Evolutionary conservation across 192 early-diverging fungal species (phyloP).

Genomic region (Mortierella alpina): DNA sequence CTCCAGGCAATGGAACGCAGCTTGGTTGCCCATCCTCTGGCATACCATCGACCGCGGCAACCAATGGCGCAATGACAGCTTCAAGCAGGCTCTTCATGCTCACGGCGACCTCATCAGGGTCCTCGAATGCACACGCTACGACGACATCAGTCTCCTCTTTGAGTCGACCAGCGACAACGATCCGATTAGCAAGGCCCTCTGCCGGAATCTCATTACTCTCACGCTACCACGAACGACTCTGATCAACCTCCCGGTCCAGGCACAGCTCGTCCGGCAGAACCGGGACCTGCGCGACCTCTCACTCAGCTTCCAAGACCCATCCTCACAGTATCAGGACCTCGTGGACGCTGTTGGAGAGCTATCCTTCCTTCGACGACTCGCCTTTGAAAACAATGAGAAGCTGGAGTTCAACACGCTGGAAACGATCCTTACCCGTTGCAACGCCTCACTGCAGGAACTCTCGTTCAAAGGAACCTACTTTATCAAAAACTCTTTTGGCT

Average conservation of each 20-base stretch:
- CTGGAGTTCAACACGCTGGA: slow-evolving; percentile 22
- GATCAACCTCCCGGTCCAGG: slow-evolving; percentile 9
- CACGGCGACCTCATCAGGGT: slow-evolving; percentile 29
- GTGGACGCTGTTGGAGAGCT: slow-evolving; percentile 11
- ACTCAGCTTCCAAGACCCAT: slow-evolving; percentile 4
- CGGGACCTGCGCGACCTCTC: slow-evolving; percentile 20
- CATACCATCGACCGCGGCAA: slow-evolving; percentile 28
- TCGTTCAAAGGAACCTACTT: slow-evolving; percentile 10
- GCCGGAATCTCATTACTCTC: slow-evolving; percentile 17
- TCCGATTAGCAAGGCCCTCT: not conserved
- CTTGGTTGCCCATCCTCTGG: slow-evolving; percentile 38
- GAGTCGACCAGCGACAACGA: not conserved
- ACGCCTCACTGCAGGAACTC: slow-evolving; percentile 29
- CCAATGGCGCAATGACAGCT: slow-evolving; percentile 21
- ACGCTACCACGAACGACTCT: slow-evolving; percentile 25
- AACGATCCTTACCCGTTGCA: slow-evolving; percentile 16
- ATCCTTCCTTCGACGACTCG: slow-evolving; percentile 5
- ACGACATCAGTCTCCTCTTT: slow-evolving; percentile 27
- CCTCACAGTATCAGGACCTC: slow-evolving; percentile 14
- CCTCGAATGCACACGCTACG: slow-evolving; percentile 35
- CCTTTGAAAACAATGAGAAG: slow-evolving; percentile 19
- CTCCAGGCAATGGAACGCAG: slow-evolving; percentile 15
- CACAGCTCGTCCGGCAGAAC: slow-evolving; percentile 25
- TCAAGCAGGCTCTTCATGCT: slow-evolving; percentile 9
- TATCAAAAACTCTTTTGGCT: slow-evolving; percentile 25